Percentiles rank a stretch among this genome's conserved stretches.
Evolutionary conservation across 2,329 filamentous ascomycete genomes (phyloP).

Genomic region (Penicillium frequentans): DNA sequence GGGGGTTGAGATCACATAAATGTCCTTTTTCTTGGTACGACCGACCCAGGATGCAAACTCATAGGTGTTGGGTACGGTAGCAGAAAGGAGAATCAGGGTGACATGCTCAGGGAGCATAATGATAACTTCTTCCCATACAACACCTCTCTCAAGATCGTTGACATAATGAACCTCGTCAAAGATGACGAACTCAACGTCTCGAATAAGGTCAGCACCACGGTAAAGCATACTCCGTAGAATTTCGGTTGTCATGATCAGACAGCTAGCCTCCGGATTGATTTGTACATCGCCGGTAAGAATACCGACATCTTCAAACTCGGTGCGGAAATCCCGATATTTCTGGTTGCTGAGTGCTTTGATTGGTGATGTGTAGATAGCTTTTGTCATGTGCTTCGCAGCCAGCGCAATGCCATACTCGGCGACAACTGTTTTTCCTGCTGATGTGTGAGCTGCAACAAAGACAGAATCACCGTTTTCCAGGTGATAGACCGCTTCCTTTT

Average conservation of each 20-base stretch:
- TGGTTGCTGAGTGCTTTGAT: constrained; percentile 99
- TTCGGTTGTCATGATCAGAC: constrained; percentile 98
- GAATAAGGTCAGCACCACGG: constrained; percentile 88
- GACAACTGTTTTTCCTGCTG: constrained; percentile 95
- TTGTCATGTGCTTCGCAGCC: constrained; percentile 98
- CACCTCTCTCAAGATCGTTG: constrained; percentile 91
- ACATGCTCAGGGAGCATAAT: constrained; percentile 99
- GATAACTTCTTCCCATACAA: constrained; percentile 99
- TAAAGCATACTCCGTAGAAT: constrained; percentile 98
- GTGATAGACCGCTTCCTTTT: constrained; percentile 98
- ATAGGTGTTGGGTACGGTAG: constrained; percentile 94
- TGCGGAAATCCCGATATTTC: constrained; percentile 93
- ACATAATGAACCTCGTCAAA: constrained; percentile 99
- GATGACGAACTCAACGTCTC: constrained; percentile 97
- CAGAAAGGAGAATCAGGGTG: constrained; percentile 89
- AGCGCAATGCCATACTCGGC: constrained; percentile 97
- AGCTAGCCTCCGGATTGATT: constrained; percentile 95
- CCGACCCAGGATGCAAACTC: constrained; percentile 99
- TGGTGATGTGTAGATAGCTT: constrained; percentile 97
- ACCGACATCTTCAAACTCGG: constrained; percentile 89
- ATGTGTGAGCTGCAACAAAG: constrained; percentile 96
- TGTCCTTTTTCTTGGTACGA: constrained; percentile 96
- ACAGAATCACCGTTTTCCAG: constrained; percentile 95
- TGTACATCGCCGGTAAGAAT: constrained; percentile 97
- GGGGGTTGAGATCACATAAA: constrained; percentile 96